Evolutionary conservation across 805 yeast species (phyloP).

Genomic region (Metschnikowia arizonensis): DNA sequence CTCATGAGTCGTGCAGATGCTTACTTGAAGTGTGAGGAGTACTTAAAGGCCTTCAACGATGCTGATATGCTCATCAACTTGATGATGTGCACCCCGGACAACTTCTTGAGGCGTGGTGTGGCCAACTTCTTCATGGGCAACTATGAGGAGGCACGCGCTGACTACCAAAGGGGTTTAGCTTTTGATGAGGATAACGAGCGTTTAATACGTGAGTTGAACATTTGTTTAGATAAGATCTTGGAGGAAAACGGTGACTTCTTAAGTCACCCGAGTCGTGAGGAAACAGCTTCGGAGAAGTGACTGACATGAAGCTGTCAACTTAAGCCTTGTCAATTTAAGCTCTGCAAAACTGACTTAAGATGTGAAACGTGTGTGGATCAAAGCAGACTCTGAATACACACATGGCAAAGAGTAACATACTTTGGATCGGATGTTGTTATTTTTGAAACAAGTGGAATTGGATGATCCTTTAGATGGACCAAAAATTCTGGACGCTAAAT

Average conservation of each 20-base stretch:
- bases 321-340: no score
- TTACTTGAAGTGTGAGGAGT: conserved; percentile 50
- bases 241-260: conserved; percentile 55
- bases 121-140: conserved; percentile 59
- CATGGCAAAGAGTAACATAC: no score
- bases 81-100: conserved; percentile 60
- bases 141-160: conserved; percentile 57
- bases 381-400: no score
- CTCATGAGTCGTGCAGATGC: conserved; percentile 72
- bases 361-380: no score
- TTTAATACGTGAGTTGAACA: conserved; percentile 44
- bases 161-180: conserved; percentile 70
- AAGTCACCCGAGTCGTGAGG: no score
- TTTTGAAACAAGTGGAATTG: no score
- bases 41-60: conserved; percentile 61
- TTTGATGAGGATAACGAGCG: conserved; percentile 52
- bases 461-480: no score
- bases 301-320: no score
- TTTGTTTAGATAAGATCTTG: conserved; percentile 45
- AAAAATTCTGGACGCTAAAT: no score
- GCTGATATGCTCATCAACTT: conserved; percentile 61
- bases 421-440: no score
- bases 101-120: conserved; percentile 68
- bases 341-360: no score
- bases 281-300: no score